Evolutionary conservation across 2,329 filamentous ascomycete species (phyloP).

Genomic region (Colletotrichum eleusines): DNA sequence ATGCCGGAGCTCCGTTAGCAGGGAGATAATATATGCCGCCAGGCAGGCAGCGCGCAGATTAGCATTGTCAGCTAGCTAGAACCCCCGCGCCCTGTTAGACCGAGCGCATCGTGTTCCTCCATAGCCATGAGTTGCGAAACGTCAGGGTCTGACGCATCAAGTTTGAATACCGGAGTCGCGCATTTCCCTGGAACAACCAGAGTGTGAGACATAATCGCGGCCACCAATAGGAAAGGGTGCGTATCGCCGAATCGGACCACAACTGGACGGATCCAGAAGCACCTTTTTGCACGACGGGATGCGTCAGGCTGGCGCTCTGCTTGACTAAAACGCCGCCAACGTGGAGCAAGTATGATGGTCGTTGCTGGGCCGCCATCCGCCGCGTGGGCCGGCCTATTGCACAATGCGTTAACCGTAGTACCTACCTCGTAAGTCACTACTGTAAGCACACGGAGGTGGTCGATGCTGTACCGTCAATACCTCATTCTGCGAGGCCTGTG

Average conservation of each 20-base stretch:
- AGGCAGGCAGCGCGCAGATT: conserved; percentile 16
- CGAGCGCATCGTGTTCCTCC: conserved; percentile 40
- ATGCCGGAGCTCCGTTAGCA: conserved; percentile 37
- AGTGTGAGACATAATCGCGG: conserved; percentile 41
- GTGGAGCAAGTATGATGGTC: conserved; percentile 39
- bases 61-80: conserved; percentile 18
- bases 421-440: conserved; percentile 10
- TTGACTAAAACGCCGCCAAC: conserved; percentile 39
- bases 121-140: conserved; percentile 38
- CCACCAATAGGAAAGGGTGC: conserved; percentile 39
- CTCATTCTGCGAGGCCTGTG: not conserved
- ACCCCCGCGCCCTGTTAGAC: conserved; percentile 38
- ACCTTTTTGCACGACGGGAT: conserved; percentile 37
- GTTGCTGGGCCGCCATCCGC: conserved; percentile 41
- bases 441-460: not conserved
- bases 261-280: conserved; percentile 41
- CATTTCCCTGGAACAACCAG: conserved; percentile 41
- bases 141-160: conserved; percentile 40
- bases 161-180: conserved; percentile 43
- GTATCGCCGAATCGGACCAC: conserved; percentile 43
- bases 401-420: conserved; percentile 36
- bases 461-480: not conserved
- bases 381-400: conserved; percentile 36
- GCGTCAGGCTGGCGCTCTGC: conserved; percentile 40
- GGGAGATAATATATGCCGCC: conserved; percentile 27